phyloP scores from a whole-genome alignment of 2,329 filamentous ascomycete species.

The Fusarium solani-melongenae region DNA sequence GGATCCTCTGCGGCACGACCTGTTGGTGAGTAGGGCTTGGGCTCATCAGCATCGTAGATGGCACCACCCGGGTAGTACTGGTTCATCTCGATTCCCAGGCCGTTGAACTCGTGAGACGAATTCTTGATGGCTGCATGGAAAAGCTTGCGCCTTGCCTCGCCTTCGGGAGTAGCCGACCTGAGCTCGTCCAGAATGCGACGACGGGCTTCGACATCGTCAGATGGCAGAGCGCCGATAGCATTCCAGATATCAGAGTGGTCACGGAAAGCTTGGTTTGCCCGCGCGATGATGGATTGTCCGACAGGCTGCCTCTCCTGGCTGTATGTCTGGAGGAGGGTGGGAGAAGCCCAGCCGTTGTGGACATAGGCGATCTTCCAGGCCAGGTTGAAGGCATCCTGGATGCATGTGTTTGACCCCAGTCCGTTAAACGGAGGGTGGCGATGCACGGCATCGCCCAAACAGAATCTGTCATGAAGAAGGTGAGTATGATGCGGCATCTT shows the following conservation, averaged over 20 bases:
- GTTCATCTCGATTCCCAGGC: not conserved
- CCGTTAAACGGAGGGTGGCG: not conserved
- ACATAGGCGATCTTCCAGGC: not conserved
- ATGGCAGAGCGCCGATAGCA: not conserved
- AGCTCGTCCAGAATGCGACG: not conserved
- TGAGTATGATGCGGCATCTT: not conserved
- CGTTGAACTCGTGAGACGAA: not conserved
- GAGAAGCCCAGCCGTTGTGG: not conserved
- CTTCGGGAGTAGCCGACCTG: not conserved
- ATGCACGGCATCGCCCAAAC: not conserved
- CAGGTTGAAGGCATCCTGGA: not conserved
- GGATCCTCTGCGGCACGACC: not conserved
- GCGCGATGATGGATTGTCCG: not conserved
- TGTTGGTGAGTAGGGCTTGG: not conserved
- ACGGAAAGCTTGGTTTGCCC: not conserved
- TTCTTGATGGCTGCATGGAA: not conserved
- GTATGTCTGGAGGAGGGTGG: not conserved
- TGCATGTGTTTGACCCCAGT: not conserved
- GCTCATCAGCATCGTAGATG: not conserved
- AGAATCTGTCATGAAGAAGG: not conserved
- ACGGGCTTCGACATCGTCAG: not conserved
- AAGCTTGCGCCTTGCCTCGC: not conserved
- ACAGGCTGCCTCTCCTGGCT: not conserved
- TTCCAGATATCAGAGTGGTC: not conserved
- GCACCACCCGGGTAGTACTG: not conserved